Evolutionary conservation across 176 grass and related monocot genomes (phyloP).

Genomic region (Avena atlantica): DNA sequence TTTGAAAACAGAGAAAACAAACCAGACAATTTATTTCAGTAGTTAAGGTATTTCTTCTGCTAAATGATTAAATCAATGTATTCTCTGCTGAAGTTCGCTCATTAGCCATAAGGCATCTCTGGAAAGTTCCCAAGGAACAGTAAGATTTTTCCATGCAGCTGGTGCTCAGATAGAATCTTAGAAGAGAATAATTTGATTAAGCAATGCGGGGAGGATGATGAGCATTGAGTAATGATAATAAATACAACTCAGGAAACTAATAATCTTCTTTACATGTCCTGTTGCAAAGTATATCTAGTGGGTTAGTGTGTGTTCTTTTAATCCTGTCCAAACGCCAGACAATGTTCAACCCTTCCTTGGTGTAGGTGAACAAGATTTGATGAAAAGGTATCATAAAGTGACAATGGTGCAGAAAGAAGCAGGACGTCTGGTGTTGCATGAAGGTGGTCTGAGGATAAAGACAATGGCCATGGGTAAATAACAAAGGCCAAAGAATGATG

Average conservation of each 20-base stretch:
- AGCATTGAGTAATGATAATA: not conserved
- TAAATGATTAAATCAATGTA: not conserved
- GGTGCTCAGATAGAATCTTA: not conserved
- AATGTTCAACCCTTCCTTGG: slow-evolving; percentile 5
- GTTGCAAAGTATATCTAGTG: no score
- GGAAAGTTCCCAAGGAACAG: not conserved
- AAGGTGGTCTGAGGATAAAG: not conserved
- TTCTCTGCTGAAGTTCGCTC: not conserved
- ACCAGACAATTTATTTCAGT: not conserved
- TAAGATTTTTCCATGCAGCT: not conserved
- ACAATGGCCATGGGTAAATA: not conserved
- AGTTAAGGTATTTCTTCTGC: not conserved
- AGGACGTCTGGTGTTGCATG: not conserved
- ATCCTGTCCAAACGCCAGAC: not conserved
- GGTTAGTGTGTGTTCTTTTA: not conserved
- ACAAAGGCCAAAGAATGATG: not conserved
- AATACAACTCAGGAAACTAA: not conserved
- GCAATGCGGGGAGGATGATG: not conserved
- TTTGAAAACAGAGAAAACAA: not conserved
- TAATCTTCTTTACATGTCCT: no score
- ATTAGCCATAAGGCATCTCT: not conserved
- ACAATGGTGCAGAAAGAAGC: not conserved
- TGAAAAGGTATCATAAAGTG: not conserved
- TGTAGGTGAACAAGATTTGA: not conserved
- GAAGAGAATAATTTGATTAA: not conserved